These are phyloP conservation scores for Dunaliella primolecta DNA, from an alignment of 139 green algal species.

Conservation along the genomic window DNA sequence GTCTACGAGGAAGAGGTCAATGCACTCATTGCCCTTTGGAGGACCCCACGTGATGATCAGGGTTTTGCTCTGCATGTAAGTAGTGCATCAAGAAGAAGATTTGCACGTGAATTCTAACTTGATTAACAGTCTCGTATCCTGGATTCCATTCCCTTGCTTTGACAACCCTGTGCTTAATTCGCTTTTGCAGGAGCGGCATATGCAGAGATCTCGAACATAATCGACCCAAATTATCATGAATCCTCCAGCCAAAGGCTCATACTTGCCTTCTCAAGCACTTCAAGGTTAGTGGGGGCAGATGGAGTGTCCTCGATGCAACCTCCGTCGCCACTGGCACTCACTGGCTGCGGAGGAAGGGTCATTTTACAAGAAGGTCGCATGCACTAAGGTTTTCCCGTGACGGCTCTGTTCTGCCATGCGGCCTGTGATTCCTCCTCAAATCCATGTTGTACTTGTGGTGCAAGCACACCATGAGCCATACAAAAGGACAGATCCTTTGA, in stretches of 20 bases:
- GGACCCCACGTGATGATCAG: background rate
- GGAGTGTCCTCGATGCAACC: background rate
- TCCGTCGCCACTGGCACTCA: no score
- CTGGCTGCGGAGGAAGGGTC: no score
- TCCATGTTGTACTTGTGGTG: no score
- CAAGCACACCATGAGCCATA: no score
- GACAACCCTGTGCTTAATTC: background rate
- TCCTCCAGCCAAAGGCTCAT: background rate
- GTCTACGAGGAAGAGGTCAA: background rate
- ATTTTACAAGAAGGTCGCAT: no score
- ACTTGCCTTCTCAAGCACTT: background rate
- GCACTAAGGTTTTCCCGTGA: no score
- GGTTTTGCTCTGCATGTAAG: background rate
- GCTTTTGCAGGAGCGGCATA: background rate
- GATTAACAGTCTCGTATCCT: background rate
- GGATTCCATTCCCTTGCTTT: no score
- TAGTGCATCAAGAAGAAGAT: background rate
- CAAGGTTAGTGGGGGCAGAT: background rate
- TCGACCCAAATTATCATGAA: background rate
- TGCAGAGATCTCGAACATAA: background rate
- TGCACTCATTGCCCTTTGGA: background rate
- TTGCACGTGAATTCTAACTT: background rate
- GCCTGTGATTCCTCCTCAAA: no score
- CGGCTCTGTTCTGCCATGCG: no score
- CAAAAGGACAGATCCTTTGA: no score